Evolutionary conservation across 2,329 filamentous ascomycete genomes (phyloP).

Genomic region (Penicillium sp.): DNA sequence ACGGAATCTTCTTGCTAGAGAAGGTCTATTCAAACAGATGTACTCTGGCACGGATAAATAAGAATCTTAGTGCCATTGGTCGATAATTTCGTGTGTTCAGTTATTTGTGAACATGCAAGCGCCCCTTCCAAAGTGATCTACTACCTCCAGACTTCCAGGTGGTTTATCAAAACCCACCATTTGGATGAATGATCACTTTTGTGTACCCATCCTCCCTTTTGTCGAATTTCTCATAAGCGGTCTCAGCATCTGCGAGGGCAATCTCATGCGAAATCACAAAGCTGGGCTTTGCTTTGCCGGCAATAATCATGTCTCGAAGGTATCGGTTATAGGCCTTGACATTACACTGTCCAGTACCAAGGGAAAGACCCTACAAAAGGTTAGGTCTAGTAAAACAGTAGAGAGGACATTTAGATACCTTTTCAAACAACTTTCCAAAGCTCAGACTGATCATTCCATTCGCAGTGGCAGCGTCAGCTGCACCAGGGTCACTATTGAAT

Average conservation of each 20-base stretch:
- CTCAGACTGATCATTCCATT: not conserved
- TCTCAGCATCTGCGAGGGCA: not conserved
- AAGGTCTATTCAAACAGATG: not conserved
- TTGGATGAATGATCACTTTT: not conserved
- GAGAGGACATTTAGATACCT: not conserved
- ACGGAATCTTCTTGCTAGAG: not conserved
- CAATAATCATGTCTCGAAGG: not conserved
- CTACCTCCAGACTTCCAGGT: no score
- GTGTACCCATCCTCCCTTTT: not conserved
- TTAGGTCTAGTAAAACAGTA: not conserved
- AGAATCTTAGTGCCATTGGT: not conserved
- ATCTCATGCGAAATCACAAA: not conserved
- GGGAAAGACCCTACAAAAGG: not conserved
- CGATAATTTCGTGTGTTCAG: not conserved
- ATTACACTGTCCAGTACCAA: not conserved
- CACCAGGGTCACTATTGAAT: not conserved
- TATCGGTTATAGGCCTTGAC: not conserved
- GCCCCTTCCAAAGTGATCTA: no score
- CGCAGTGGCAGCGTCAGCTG: not conserved
- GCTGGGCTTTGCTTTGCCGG: not conserved
- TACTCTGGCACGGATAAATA: not conserved
- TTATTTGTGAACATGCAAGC: not conserved
- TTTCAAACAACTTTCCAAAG: not conserved
- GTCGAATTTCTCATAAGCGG: not conserved
- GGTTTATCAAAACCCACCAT: not conserved